Base-by-base conservation (phyloP, 768 basidiomycete genomes). In the Termitomyces sp. region DNA sequence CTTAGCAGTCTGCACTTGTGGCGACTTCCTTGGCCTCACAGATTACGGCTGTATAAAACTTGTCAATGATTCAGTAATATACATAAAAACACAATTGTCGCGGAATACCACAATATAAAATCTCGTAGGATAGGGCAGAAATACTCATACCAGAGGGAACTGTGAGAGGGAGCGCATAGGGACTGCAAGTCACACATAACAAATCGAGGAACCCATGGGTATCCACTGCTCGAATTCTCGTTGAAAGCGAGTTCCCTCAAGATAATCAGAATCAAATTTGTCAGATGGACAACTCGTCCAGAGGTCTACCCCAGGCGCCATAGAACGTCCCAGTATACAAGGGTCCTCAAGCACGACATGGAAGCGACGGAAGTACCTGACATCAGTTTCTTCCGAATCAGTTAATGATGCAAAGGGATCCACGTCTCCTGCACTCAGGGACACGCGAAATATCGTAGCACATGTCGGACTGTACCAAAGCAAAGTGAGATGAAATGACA, bases 331-430 rank as follows among this genome's bases (percentile, higher is more conserved):
- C 18, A 2, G 20, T 4, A 1, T 12, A 7, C 20, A 13, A 18
- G 46, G 18, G 18, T 50, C 33, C 20, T 57, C 56, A 8, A 57
- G 16, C 28, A 57, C 26, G 26, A 57, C 47, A 28, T 53, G 32
- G 43, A 53, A 59, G 14, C 58, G 58, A 28, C 58, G 51, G 20
- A 59, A 59, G n/a, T 30, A 59, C 41, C 47, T 44, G 9, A 47
- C 51, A n/a, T 59, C 50, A 43, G 10, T 12, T 18, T 53, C 50
- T 4, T 43, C 40, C 32, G 40, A 43, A 8, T 50, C 33, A 0
- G 33, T 20, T 3, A 51, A 36, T 13, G 33, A 23, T 36, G 20
- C 13, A 6, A 16, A 35, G 13, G 53, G n/a, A 32, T 43, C 3
- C 3, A n/a, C n/a, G 14, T 33, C 30, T 23, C 43, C 38, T 38